These are phyloP conservation scores for Rhododendron kiyosumense DNA, from an alignment of 148 eudicot species.

Conservation along the genomic window DNA sequence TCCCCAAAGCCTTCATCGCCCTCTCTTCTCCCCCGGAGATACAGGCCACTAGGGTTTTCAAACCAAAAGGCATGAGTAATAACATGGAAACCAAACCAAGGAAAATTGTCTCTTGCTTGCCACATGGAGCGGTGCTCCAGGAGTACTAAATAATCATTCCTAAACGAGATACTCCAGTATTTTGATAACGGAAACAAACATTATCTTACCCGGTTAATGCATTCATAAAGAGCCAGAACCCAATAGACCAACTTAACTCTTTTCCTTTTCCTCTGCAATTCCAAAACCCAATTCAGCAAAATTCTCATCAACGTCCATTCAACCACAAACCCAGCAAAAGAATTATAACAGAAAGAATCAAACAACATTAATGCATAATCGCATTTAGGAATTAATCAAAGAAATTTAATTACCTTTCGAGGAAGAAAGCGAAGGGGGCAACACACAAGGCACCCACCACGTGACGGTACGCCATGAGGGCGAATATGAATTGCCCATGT, in stretches of 20 bases:
- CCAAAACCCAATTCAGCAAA: neutral
- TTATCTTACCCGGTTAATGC: slow-evolving; percentile 30
- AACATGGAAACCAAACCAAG: too few species aligned
- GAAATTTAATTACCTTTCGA: slow-evolving; percentile 35
- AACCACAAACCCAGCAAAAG: neutral
- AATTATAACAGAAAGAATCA: neutral
- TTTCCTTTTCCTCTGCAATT: slow-evolving; percentile 31
- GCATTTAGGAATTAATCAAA: neutral
- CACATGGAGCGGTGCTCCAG: too few species aligned
- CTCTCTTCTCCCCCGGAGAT: too few species aligned
- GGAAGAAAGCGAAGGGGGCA: slow-evolving; percentile 47
- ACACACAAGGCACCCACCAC: slow-evolving; percentile 48
- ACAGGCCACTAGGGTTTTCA: too few species aligned
- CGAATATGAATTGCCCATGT: slow-evolving; percentile 47
- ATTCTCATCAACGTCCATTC: neutral
- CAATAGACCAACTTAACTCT: slow-evolving; percentile 22
- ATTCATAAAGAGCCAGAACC: slow-evolving; percentile 35
- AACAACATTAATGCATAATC: neutral
- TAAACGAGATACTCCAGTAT: neutral
- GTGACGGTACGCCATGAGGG: slow-evolving; percentile 52
- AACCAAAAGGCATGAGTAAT: too few species aligned
- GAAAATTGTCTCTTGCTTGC: too few species aligned
- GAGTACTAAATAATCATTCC: too few species aligned
- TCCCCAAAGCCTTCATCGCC: too few species aligned
- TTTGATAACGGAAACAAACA: neutral